A percentile compares a stretch with the other conserved stretches of the same genome.
These are phyloP conservation scores for Pichia sp. DNA, from an alignment of 1,139 yeast species.

Conservation along the genomic window DNA sequence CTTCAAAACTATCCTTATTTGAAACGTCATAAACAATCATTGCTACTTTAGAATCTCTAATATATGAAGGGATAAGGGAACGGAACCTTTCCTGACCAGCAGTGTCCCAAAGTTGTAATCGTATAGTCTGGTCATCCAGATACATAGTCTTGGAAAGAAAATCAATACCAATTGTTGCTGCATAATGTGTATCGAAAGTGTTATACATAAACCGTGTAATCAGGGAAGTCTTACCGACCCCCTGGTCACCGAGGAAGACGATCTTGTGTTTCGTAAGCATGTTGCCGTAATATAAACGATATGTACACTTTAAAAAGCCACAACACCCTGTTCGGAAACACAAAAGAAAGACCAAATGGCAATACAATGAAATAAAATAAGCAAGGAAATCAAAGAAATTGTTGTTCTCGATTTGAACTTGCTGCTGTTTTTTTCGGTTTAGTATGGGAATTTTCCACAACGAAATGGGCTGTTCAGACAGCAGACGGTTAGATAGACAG, in stretches of 20 bases:
- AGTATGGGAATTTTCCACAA: no score
- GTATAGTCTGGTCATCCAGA: slow-evolving; percentile 62
- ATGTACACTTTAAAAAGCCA: no score
- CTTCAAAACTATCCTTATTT: slow-evolving; percentile 71
- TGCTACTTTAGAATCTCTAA: slow-evolving; percentile 95
- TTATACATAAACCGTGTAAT: slow-evolving; percentile 97
- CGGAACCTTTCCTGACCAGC: slow-evolving; percentile 81
- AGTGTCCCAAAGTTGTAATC: slow-evolving; percentile 67
- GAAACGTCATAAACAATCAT: slow-evolving; percentile 94
- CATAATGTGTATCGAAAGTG: slow-evolving; percentile 93
- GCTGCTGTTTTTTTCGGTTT: background rate
- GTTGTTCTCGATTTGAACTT: background rate
- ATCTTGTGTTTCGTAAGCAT: slow-evolving; percentile 72
- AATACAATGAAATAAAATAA: no score
- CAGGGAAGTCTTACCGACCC: slow-evolving; percentile 93
- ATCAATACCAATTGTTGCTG: slow-evolving; percentile 95
- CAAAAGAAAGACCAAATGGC: no score
- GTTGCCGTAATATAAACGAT: no score
- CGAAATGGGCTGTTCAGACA: no score
- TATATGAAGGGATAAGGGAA: slow-evolving; percentile 88
- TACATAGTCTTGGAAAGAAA: slow-evolving; percentile 85
- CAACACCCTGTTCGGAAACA: no score
- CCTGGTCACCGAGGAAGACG: slow-evolving; percentile 95
- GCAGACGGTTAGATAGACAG: background rate
- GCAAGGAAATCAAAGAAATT: background rate